These are phyloP conservation scores for Circinella umbellata DNA, from an alignment of 371 early-diverging fungal genomes.

Conservation along the genomic window DNA sequence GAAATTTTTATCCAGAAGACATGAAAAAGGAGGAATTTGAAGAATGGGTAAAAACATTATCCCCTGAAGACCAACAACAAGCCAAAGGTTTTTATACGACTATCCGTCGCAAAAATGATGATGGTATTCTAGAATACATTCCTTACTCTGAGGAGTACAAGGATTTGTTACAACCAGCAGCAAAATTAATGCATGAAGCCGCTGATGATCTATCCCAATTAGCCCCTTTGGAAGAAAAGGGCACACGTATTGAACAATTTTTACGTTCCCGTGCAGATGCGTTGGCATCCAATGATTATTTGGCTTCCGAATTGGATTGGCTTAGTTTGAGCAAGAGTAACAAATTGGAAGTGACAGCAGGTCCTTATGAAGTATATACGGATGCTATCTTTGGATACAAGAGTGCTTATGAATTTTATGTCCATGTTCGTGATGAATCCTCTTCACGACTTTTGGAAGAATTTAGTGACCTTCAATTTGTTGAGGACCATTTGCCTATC, in stretches of 20 bases:
- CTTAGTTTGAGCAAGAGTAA: slow-evolving; percentile 65
- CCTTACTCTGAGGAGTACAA: slow-evolving; percentile 69
- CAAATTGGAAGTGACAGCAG: slow-evolving; percentile 70
- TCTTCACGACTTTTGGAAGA: slow-evolving; percentile 67
- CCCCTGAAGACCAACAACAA: slow-evolving; percentile 44
- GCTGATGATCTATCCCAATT: slow-evolving; percentile 56
- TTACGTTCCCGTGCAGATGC: slow-evolving; percentile 65
- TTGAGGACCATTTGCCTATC: slow-evolving; percentile 76
- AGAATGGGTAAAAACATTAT: slow-evolving; percentile 58
- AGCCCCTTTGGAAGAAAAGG: slow-evolving; percentile 12
- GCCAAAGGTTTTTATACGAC: slow-evolving; percentile 78
- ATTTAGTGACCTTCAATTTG: slow-evolving; percentile 72
- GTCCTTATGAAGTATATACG: slow-evolving; percentile 85
- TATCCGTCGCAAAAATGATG: slow-evolving; percentile 46
- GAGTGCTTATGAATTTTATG: slow-evolving; percentile 74
- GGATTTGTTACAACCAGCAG: slow-evolving; percentile 66
- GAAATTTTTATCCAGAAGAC: slow-evolving; percentile 80
- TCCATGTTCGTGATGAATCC: slow-evolving; percentile 77
- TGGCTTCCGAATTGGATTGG: slow-evolving; percentile 78
- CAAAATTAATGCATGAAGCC: slow-evolving; percentile 62
- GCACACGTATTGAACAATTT: slow-evolving; percentile 61
- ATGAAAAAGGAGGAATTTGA: slow-evolving; percentile 75
- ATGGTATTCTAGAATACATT: slow-evolving; percentile 40
- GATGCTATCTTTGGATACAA: slow-evolving; percentile 73
- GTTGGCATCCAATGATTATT: slow-evolving; percentile 69